Evolutionary conservation across 2,329 filamentous ascomycete genomes (phyloP), one percentile per base, ranked within the genome.

Genomic region (Aspergillus sp.): DNA sequence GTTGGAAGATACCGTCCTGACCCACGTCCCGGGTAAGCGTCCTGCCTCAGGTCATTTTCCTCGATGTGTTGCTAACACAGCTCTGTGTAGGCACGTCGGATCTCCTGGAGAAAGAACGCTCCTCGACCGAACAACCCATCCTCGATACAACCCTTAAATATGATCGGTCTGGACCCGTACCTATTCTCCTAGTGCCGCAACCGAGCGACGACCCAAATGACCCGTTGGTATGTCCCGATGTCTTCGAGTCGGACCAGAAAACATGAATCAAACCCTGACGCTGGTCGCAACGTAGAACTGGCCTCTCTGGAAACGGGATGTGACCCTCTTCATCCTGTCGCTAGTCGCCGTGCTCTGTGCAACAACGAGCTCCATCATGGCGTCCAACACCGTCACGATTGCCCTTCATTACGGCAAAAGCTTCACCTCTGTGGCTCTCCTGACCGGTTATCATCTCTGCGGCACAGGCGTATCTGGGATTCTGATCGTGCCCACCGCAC

Each of bases 191-290:
- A 30, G 87, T 95, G 4, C 93, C 93, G 4, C 93, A 96, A 66
- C 93, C 93, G 2, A 92, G 87, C 56, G 88, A 95, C 70, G 90
- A 95, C 68, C 90, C 89, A 3, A 93, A 95, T 68, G 92, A 96
- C 71, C 92, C 90, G 26, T 78, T 96, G 60, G 83, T 86, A 79
- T 50, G 65, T 47, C 16, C 16, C n/a, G 19, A 8, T 20, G 19
- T 22, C 40, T 2, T 4, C 22, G 22, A 22, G 22, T 22, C 22
- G 22, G 22, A 7, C 22, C 22, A 22, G 22, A 22, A 22, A 22
- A 4, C 9, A 41, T 17, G 11, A 17, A 14, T 45, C 9, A 45
- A 45, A 9, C 2, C 35, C n/a, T 48, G 30, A 50, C 22, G 17
- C n/a, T 19, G 48, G 35, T 9, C 35, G 19, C 35, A 30, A 42